Evolutionary conservation across 2,329 filamentous ascomycete genomes (phyloP).

Genomic region (Chaetomium sp.): DNA sequence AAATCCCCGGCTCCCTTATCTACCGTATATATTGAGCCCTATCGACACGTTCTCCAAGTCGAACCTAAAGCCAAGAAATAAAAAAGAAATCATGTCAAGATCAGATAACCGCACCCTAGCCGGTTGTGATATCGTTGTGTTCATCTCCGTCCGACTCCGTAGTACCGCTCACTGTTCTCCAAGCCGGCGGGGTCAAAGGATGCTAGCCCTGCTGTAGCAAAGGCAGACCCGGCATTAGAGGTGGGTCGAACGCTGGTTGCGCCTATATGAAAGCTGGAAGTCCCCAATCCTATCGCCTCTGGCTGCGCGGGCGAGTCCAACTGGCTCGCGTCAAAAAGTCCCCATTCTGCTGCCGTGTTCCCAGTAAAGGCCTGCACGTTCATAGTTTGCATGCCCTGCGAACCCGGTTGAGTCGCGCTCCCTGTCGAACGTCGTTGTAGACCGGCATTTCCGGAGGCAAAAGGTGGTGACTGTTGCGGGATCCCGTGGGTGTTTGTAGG

Average conservation of each 20-base stretch:
- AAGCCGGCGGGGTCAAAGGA: conserved; percentile 26
- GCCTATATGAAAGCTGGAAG: conserved; percentile 24
- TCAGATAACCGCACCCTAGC: no score
- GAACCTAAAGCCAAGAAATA: no score
- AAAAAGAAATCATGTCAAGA: no score
- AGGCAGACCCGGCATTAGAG: conserved; percentile 21
- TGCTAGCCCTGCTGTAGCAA: conserved; percentile 17
- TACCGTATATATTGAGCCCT: no score
- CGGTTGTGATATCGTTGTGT: neutral
- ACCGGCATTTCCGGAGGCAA: conserved; percentile 4
- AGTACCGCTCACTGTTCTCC: conserved; percentile 20
- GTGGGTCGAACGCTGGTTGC: conserved; percentile 23
- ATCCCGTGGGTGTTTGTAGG: conserved; percentile 17
- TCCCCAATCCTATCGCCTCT: conserved; percentile 21
- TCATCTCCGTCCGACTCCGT: conserved; percentile 19
- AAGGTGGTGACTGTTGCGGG: conserved; percentile 18
- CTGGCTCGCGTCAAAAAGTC: conserved; percentile 25
- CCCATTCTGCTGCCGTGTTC: conserved; percentile 18
- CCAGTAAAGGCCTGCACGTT: conserved; percentile 18
- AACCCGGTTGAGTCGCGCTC: conserved; percentile 14
- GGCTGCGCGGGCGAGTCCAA: conserved; percentile 26
- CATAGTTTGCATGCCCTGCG: conserved; percentile 20
- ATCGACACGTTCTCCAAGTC: no score
- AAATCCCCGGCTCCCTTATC: no score
- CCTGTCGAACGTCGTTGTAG: conserved; percentile 16